Base-by-base conservation (phyloP, 768 basidiomycete species). In the Arthromyces matolae region DNA sequence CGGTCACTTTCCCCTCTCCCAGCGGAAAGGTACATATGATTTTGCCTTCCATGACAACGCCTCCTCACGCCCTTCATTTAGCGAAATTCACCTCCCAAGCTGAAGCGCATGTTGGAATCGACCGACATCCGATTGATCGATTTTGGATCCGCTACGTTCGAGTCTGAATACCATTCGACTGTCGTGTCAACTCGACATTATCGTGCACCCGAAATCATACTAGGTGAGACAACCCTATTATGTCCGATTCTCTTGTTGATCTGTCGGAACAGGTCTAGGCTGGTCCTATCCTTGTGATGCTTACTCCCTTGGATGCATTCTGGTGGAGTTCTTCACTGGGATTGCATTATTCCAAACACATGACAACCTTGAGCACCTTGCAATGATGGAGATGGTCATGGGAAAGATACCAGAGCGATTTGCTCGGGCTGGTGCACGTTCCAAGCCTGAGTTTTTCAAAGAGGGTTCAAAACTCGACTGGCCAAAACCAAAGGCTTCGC, bases 321-420 rank as follows among this genome's bases (percentile, higher is more conserved):
- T 99, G 20, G 94, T 99, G 49, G 96, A 99, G 66, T 98, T 99
- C 65, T 95, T 83, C 71, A 99, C 96, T 14, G 96, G 96, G 22
- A 83, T 93, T 27, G 96, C 96, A 7, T 79, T 99, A n/a, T 99
- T 96, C 71, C 96, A 99, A 68, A 98, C 96, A 0, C 96, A 98
- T 60, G 95, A 98, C 69, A 98, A 99, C 64, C 79, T 98, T 8
- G 96, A 99, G 65, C 96, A 99, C 68, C 81, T 99, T 12, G 96
- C 95, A 32, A 99, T 99, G 96, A 99, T 99, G 96, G 94, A 98
- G 65, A 86, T 89, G 65, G 96, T 98, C 31, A 97, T 98, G 89
- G 95, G 95, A 49, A 90, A 89, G 71, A 94, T 98, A 86, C 91
- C 94, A 0, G 84, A 88, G 42, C 82, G 85, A 5, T 92, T 95